Evolutionary conservation across 257 asterid species (phyloP), one percentile per base, ranked within the genome.

Genomic region (Rhazya stricta): DNA sequence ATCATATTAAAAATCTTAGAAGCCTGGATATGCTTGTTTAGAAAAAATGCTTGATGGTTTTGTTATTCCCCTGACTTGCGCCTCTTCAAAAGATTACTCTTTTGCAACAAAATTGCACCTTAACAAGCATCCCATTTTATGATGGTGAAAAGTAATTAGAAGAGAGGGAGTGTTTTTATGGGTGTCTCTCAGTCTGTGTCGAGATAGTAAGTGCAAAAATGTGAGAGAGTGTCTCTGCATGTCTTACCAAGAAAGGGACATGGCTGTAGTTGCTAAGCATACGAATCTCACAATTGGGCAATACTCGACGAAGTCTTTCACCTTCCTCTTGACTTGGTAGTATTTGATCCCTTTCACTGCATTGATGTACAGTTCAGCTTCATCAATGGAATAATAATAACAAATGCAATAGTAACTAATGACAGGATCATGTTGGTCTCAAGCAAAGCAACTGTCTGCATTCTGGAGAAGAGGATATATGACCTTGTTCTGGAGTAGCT

Each of bases 321-420:
- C 90, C 92, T 86, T 93, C 98, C 76, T 85, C 89, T 65, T 32
- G 66, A 75, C 94, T 91, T 42, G 96, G 96, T 80, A 93, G 89
- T 66, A 93, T 75, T 77, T 79, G 89, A 87, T 93, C 97, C 71
- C 77, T 84, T 76, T 91, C 98, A 80, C 98, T 93, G 74, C 82
- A 85, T 70, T 81, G 60, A 65, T 19, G 65, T 30, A 62, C 39
- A 56, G 42, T 72, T 63, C 73, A 81, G 72, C 67, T 27, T 13
- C 30, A 36, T 43, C 60, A 76, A 53, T 37, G 60, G 1, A 37
- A 18, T 34, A 30, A 72, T 12, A 15, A 51, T 39, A 34, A 41
- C 13, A 19, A 58, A 19, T 60, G 18, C 18, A 19, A 32, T 12
- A 73, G n/a, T 25, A 37, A 73, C 48, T 23, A 56, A 68, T 32